Evolutionary conservation across 352 stramenopile species (phyloP).

Genomic region (Thraustochytrium sp.): DNA sequence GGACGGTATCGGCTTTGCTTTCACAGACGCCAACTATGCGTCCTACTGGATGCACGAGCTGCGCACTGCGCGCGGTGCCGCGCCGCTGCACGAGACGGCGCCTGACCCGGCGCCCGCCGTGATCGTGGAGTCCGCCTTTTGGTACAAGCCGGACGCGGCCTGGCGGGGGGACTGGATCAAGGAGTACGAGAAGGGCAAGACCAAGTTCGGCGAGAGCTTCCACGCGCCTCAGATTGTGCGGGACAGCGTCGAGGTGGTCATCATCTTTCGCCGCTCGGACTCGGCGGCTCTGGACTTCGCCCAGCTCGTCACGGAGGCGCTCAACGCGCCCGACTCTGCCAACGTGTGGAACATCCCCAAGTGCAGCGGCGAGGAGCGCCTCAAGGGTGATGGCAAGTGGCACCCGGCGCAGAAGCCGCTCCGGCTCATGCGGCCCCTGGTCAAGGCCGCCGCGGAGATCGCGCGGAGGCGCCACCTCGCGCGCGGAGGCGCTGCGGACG

Average conservation of each 20-base stretch:
- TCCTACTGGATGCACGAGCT: conserved; percentile 32
- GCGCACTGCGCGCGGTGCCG: background rate
- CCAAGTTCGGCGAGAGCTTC: background rate
- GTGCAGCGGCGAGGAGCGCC: background rate
- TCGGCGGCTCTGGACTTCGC: background rate
- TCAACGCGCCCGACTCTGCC: background rate
- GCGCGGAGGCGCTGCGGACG: background rate
- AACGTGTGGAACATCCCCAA: conserved; percentile 21
- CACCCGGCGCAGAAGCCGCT: conserved; percentile 24
- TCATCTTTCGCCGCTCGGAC: conserved; percentile 16
- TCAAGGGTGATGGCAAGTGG: background rate
- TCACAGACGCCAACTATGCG: background rate
- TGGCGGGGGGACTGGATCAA: background rate
- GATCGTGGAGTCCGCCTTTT: background rate
- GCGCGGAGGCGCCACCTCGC: background rate
- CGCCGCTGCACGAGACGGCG: background rate
- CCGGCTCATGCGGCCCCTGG: background rate
- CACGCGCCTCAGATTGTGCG: conserved; percentile 4
- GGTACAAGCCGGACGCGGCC: conserved; percentile 14
- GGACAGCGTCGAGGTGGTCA: background rate
- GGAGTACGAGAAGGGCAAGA: background rate
- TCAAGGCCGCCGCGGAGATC: background rate
- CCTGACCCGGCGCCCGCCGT: background rate
- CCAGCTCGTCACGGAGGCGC: background rate
- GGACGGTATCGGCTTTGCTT: conserved; percentile 34